Evolutionary conservation across 345 rosid species (phyloP).

Genomic region (Salix purpurea): DNA sequence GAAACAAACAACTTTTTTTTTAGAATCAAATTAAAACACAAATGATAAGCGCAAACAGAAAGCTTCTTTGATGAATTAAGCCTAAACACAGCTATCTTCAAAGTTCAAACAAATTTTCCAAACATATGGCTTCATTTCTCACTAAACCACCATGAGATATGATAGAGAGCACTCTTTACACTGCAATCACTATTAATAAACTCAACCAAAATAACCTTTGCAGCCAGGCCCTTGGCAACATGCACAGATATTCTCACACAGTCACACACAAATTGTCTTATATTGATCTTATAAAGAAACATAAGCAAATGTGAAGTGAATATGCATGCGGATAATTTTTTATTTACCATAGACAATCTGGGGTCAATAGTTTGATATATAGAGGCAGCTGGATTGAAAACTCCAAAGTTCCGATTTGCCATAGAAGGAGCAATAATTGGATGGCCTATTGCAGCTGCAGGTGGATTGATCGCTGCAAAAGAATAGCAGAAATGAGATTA

Average conservation of each 20-base stretch:
- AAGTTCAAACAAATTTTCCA: not conserved
- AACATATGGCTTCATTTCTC: not conserved
- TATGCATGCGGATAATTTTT: not conserved
- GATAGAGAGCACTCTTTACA: not conserved
- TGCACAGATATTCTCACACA: not conserved
- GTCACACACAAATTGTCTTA: not conserved
- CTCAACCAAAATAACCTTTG: not conserved
- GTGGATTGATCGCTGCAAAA: constrained; percentile 63
- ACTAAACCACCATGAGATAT: not conserved
- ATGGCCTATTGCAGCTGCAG: constrained; percentile 52
- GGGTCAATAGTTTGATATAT: constrained; percentile 57
- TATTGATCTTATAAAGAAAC: not conserved
- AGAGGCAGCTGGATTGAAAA: constrained; percentile 55
- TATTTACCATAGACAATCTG: constrained; percentile 38
- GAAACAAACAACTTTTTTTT: not conserved
- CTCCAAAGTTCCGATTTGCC: constrained; percentile 45
- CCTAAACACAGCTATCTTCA: not conserved
- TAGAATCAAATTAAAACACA: no score
- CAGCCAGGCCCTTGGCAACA: not conserved
- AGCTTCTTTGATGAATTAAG: not conserved
- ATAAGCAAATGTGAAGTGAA: not conserved
- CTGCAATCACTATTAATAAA: not conserved
- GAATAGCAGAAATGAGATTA: constrained; percentile 7
- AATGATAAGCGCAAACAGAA: not conserved
- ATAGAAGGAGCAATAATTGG: constrained; percentile 43